These are phyloP conservation scores for Kazachstania africana DNA, from an alignment of 805 yeast genomes.

Conservation along the genomic window DNA sequence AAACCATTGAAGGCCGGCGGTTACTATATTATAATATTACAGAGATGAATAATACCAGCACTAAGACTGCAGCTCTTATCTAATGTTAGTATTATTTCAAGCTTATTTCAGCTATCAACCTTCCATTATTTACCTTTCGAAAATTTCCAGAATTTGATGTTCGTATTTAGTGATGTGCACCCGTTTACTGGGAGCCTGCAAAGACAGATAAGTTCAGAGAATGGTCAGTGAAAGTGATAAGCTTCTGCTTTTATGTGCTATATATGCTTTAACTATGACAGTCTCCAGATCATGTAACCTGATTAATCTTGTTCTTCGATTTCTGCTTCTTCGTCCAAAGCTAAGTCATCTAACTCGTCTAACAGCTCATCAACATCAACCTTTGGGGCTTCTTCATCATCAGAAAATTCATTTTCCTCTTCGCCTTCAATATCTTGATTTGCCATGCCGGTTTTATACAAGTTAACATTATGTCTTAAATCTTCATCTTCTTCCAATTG, in stretches of 20 bases:
- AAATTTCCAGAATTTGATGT: slow-evolving; percentile 4
- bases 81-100: too few relatives aligned
- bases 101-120: too few relatives aligned
- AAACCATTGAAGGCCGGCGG: too few relatives aligned
- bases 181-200: too few relatives aligned
- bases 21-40: background rate
- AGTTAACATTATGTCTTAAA: slow-evolving; percentile 77
- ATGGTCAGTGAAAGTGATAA: too few relatives aligned
- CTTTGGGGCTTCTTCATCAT: slow-evolving; percentile 74
- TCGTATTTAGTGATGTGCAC: too few relatives aligned
- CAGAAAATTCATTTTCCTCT: slow-evolving; percentile 35
- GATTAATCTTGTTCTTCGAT: too few relatives aligned
- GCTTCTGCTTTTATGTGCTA: too few relatives aligned
- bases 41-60: background rate
- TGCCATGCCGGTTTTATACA: slow-evolving; percentile 52
- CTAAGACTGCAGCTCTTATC: background rate
- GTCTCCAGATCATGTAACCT: too few relatives aligned
- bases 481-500: slow-evolving; percentile 96
- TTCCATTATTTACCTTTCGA: slow-evolving; percentile 4
- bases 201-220: too few relatives aligned
- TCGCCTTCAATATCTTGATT: slow-evolving; percentile 33
- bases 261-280: too few relatives aligned
- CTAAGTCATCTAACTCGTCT: slow-evolving; percentile 91
- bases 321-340: slow-evolving; percentile 42
- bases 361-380: slow-evolving; percentile 83